Conservation (phyloP, 805 yeast species). For the Tanozyma kutaoensis region DNA sequence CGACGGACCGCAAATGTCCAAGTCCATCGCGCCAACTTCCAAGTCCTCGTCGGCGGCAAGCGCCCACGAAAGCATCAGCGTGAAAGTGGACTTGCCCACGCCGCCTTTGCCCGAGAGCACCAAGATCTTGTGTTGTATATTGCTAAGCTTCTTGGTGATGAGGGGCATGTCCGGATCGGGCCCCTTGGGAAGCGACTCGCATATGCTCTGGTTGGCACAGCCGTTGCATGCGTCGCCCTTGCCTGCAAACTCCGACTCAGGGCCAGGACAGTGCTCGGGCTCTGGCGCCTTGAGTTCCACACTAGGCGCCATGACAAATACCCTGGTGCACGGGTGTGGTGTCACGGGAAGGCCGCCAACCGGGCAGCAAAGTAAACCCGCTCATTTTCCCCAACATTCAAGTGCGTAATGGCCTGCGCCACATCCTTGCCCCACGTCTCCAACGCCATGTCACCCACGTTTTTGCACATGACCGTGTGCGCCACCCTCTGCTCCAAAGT, state of each 20-base stretch:
- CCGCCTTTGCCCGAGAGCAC: slow-evolving; percentile 86
- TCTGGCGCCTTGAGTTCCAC: slow-evolving; percentile 43
- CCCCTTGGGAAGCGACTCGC: slow-evolving; percentile 81
- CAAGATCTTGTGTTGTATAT: slow-evolving; percentile 64
- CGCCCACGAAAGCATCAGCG: slow-evolving; percentile 96
- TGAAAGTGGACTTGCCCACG: slow-evolving; percentile 94
- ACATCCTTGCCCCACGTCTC: slow-evolving; percentile 7
- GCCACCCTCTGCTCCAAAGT: no score
- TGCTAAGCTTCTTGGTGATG: slow-evolving; percentile 54
- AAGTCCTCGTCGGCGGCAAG: slow-evolving; percentile 63
- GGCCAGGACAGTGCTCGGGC: slow-evolving; percentile 98
- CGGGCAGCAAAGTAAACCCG: slow-evolving; percentile 14
- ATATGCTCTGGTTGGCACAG: slow-evolving; percentile 86
- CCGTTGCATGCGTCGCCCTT: slow-evolving; percentile 88
- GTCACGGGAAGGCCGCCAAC: slow-evolving; percentile 1
- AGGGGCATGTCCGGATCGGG: slow-evolving; percentile 88
- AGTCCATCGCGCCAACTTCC: slow-evolving; percentile 93
- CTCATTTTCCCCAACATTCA: slow-evolving; percentile 36
- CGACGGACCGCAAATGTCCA: slow-evolving; percentile 97
- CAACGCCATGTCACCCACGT: slow-evolving; percentile 28
- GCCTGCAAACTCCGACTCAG: slow-evolving; percentile 90
- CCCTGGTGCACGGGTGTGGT: slow-evolving; percentile 1
- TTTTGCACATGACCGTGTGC: slow-evolving; percentile 37
- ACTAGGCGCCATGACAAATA: slow-evolving; percentile 11
- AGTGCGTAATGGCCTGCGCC: slow-evolving; percentile 17